Base-by-base conservation (phyloP, 345 rosid species). In the Erodium maritimum region DNA sequence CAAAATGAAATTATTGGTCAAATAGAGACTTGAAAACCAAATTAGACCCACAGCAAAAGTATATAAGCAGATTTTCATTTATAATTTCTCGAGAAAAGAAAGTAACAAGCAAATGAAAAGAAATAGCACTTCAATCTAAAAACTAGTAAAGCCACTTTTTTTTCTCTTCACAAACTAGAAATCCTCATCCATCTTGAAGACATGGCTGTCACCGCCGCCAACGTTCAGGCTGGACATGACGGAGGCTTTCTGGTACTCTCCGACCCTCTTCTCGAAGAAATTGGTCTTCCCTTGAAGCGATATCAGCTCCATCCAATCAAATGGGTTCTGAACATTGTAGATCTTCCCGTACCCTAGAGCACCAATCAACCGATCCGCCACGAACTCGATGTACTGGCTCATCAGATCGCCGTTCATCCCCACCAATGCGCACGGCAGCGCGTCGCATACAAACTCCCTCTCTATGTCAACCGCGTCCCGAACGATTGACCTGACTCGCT, bases 261-360 rank as follows among this genome's bases (percentile, higher is more conserved):
- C 95, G 1, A 87, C 95, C 23, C 97, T 61, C 57, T 82, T 90
- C 81, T 87, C 93, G 5, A 90, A 90, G 67, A 90, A 90, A 58
- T 90, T 87, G 0, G 95, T 90, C 73, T 87, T 90, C 50, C 97
- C 97, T 23, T 90, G 97, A 50, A 87, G 72, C 1, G 90, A 82
- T 0, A 90, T 90, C 57, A 90, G 63, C 65, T 87, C 97, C 97
- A 90, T 85, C 97, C 97, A 90, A 67, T 90, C 97, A 69, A 90
- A 90, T 0, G 97, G 95, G 23, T 90, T 90, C 0, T 68, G 2
- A 61, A 65, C 88, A 50, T 65, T 65, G 65, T 84, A 90, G 58
- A 78, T 55, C 77, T 87, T 90, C n/a, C 80, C 81, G 65, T 58
- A 79, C 37, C 90, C 95, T 17, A 90, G 84, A 55, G 83, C 87